Percentiles rank a stretch among this genome's conserved stretches.
Conservation (phyloP, 306 rosid species). For the Malus fusca region DNA sequence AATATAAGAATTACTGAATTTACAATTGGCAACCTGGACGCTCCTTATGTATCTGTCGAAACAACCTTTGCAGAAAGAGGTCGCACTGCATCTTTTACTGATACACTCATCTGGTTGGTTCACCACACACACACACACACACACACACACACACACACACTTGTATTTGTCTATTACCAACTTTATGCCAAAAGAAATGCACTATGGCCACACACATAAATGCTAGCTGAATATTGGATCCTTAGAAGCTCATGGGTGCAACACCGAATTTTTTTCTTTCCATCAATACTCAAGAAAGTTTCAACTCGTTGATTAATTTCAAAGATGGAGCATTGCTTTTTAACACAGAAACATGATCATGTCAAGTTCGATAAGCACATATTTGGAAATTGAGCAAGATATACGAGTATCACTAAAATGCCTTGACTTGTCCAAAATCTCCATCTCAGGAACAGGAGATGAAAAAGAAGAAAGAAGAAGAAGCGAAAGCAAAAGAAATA, state of each 20-base stretch:
- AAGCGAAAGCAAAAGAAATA: conserved; percentile 48
- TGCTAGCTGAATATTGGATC: background rate
- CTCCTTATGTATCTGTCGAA: background rate
- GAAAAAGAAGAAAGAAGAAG: conserved; percentile 62
- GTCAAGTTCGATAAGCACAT: background rate
- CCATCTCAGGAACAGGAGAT: conserved; percentile 57
- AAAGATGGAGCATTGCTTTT: background rate
- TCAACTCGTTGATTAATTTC: background rate
- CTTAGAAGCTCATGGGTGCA: background rate
- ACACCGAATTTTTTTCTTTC: background rate
- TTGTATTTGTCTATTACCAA: background rate
- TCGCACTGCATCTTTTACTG: background rate
- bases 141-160: background rate
- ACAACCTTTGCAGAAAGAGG: background rate
- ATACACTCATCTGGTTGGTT: background rate
- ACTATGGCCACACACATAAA: background rate
- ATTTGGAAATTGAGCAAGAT: background rate
- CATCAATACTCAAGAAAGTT: background rate
- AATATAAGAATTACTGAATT: too few relatives aligned
- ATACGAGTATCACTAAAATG: background rate
- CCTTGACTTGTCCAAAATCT: background rate
- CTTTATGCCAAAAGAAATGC: background rate
- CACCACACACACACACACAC: background rate
- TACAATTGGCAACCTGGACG: background rate
- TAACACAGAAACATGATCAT: background rate